phyloP scores from a whole-genome alignment of 2,329 filamentous ascomycete species.

The Pezicula rhizophila region DNA sequence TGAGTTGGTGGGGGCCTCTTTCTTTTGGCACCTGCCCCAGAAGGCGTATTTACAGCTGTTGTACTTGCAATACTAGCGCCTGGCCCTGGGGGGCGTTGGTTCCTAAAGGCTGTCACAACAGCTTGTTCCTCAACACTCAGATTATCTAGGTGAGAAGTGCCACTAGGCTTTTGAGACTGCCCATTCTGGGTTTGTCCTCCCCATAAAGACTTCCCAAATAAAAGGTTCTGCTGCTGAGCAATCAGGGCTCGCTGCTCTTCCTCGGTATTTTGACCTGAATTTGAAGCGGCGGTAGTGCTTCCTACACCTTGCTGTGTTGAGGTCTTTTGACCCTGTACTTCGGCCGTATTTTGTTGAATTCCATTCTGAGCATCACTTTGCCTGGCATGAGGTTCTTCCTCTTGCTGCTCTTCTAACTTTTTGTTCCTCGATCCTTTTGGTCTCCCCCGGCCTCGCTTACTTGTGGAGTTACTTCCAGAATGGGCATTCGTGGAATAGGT shows the following conservation, averaged over 20 bases:
- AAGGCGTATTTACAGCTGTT: not conserved
- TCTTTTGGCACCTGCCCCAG: slow-evolving; percentile 1
- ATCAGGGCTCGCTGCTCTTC: slow-evolving; percentile 1
- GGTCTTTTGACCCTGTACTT: slow-evolving; percentile 9
- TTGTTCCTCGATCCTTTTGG: slow-evolving; percentile 49
- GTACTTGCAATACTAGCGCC: slow-evolving; percentile 4
- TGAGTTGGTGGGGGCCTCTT: slow-evolving; percentile 5
- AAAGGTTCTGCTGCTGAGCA: not conserved
- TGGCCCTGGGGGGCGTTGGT: slow-evolving; percentile 6
- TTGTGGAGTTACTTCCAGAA: slow-evolving; percentile 4
- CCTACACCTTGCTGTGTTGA: too few relatives aligned
- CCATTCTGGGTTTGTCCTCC: slow-evolving; percentile 13
- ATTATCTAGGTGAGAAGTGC: slow-evolving; percentile 15
- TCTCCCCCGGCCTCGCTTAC: slow-evolving; percentile 31
- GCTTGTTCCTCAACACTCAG: slow-evolving; percentile 27
- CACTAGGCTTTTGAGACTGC: slow-evolving; percentile 3
- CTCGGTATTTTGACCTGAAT: not conserved
- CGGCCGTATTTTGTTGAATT: slow-evolving; percentile 9
- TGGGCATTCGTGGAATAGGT: slow-evolving; percentile 1
- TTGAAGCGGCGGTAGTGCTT: not conserved
- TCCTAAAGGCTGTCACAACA: slow-evolving; percentile 26
- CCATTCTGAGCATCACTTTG: slow-evolving; percentile 6
- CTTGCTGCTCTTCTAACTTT: slow-evolving; percentile 15
- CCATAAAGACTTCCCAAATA: slow-evolving; percentile 16
- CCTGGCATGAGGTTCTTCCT: slow-evolving; percentile 3